These are phyloP conservation scores for Tetrahymena elliotti DNA, from an alignment of 73 alveolate species.

Conservation along the genomic window DNA sequence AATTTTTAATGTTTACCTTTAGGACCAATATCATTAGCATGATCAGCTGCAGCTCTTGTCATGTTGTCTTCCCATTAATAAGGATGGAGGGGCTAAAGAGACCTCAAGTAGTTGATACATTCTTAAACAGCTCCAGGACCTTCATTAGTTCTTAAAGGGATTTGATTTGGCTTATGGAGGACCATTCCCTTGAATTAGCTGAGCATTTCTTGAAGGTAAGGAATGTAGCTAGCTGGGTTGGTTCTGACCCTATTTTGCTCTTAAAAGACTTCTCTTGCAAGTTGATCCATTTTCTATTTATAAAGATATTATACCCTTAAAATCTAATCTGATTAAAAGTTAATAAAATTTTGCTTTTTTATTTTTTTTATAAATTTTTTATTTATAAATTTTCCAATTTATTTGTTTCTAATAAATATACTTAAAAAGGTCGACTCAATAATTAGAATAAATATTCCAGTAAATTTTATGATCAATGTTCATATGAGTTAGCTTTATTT, in stretches of 20 bases:
- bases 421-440: neutral
- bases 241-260: conserved; percentile 20
- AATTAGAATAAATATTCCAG: neutral
- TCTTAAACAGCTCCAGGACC: conserved; percentile 36
- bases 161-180: conserved; percentile 9
- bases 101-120: conserved; percentile 52
- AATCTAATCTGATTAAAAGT: neutral
- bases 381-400: neutral
- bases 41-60: conserved; percentile 76
- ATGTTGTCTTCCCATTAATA: conserved; percentile 57
- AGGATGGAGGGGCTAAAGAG: conserved; percentile 54
- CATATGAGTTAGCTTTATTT: neutral
- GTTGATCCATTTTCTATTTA: neutral
- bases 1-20: conserved; percentile 34
- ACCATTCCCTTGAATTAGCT: conserved; percentile 28
- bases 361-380: neutral
- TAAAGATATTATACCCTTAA: neutral
- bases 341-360: neutral
- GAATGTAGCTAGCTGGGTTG: conserved; percentile 20
- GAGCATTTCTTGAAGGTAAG: conserved; percentile 10
- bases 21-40: conserved; percentile 80
- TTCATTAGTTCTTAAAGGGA: conserved; percentile 32
- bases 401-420: neutral
- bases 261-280: conserved; percentile 35
- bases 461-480: neutral